phyloP scores from a whole-genome alignment of 306 rosid species.

The Crataegus laevigata region DNA sequence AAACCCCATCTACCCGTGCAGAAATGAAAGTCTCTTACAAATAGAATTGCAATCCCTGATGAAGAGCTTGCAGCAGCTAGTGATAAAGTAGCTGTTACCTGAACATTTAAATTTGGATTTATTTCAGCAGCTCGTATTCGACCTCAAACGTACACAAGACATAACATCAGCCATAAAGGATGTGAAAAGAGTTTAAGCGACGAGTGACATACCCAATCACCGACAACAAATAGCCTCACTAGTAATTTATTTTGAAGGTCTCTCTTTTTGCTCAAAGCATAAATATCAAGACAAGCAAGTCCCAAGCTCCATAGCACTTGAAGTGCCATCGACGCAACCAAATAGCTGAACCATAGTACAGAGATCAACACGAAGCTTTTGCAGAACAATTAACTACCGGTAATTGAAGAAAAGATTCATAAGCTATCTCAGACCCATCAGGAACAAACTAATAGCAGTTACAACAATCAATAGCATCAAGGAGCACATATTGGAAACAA shows the following conservation, averaged over 20 bases:
- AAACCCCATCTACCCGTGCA: slow-evolving; percentile 28
- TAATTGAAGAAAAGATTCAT: not conserved
- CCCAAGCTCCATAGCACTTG: slow-evolving; percentile 97
- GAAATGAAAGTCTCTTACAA: slow-evolving; percentile 41
- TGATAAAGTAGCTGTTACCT: slow-evolving; percentile 87
- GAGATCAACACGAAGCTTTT: slow-evolving; percentile 7
- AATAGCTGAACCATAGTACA: slow-evolving; percentile 50
- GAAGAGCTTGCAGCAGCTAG: slow-evolving; percentile 93
- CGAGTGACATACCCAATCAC: slow-evolving; percentile 77
- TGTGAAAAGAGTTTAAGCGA: slow-evolving; percentile 5
- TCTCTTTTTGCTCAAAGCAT: slow-evolving; percentile 76
- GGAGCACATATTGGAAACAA: not conserved
- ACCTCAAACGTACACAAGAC: not conserved
- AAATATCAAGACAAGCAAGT: slow-evolving; percentile 92
- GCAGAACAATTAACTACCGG: not conserved
- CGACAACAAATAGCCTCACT: slow-evolving; percentile 90
- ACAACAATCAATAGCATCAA: not conserved
- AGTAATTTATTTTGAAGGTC: slow-evolving; percentile 83
- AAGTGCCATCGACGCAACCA: slow-evolving; percentile 98
- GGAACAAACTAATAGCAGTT: not conserved
- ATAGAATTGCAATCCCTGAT: slow-evolving; percentile 63
- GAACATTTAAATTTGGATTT: slow-evolving; percentile 20
- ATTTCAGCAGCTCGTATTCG: not conserved
- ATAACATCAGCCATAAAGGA: not conserved
- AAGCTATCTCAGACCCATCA: not conserved